Conservation (phyloP, 2,329 filamentous ascomycete genomes). For the Aspergillus pseudoviridinutans region DNA sequence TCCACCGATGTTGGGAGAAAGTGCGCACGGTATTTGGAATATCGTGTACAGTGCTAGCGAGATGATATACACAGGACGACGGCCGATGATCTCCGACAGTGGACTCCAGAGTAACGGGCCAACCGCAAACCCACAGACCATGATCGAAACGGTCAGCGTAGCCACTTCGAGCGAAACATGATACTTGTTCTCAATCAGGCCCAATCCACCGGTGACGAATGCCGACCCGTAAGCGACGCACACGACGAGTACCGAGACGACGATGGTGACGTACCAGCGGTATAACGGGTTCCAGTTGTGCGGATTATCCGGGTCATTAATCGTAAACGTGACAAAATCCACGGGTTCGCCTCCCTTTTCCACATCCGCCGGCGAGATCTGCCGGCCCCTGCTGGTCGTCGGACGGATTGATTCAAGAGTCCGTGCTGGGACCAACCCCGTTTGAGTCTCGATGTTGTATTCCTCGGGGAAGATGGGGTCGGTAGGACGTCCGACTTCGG, state of each 20-base stretch:
- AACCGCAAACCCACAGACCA: constrained; percentile 73
- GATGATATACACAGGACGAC: constrained; percentile 31
- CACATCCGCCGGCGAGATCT: constrained; percentile 12
- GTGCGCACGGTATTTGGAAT: constrained; percentile 34
- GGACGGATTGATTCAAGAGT: constrained; percentile 9
- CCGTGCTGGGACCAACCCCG: constrained; percentile 9
- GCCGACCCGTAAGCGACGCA: constrained; percentile 65
- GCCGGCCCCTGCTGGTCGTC: not conserved
- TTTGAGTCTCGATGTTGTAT: constrained; percentile 10
- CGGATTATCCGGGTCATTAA: constrained; percentile 66
- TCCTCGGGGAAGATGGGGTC: constrained; percentile 13
- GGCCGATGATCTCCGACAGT: constrained; percentile 29
- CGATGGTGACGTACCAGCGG: constrained; percentile 81
- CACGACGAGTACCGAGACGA: constrained; percentile 68
- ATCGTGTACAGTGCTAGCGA: constrained; percentile 29
- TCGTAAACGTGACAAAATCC: constrained; percentile 58
- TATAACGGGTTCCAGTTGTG: constrained; percentile 72
- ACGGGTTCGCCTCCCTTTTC: constrained; percentile 23
- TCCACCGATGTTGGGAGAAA: constrained; percentile 28
- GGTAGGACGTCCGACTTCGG: constrained; percentile 14
- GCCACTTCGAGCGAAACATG: constrained; percentile 67
- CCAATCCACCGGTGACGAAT: constrained; percentile 71
- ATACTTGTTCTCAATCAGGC: constrained; percentile 59
- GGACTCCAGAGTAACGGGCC: constrained; percentile 30
- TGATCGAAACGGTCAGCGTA: constrained; percentile 66